Evolutionary conservation across 1,139 yeast species (phyloP), one percentile per base, ranked within the genome.

Genomic region (Meyerozyma athensensis): DNA sequence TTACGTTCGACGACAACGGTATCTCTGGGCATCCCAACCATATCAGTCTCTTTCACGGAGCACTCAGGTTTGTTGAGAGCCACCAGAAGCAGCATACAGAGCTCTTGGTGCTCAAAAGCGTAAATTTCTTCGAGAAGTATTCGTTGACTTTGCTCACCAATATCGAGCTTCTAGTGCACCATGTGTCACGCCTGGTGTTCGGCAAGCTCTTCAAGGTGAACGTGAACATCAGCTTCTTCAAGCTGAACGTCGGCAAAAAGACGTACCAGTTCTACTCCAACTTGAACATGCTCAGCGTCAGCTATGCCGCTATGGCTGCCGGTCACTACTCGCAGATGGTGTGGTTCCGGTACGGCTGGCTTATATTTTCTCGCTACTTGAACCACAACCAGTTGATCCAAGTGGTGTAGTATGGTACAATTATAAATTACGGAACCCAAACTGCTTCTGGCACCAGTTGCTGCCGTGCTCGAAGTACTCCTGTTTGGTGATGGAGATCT

Each of bases 331-430:
- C 95, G 3, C 99, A 92, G 58, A 85, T 92, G 87, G 90, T 82
- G 10, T 92, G 97, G 97, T 92, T 84, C 59, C 72, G 99, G 47
- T 86, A 85, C 66, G 83, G 89, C 2, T 92, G 97, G 97, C 68
- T 92, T 52, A 44, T 76, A 6, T 62, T 81, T 31, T 84, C 96
- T 44, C 71, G 94, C 45, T 85, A 84, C 61, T 74, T 84, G 74
- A 81, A 79, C 33, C 72, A 70, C 37, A 92, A 90, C 59, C 90
- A 86, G 52, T 68, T 89, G 43, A 62, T 64, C 30, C 63, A 65
- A 40, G 45, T 49, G 9, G 19, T n/a, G 17, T 34, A 19, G 18
- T 8, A 22, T 6, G n/a, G n/a, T n/a, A n/a, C n/a, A n/a, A 16
- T 18, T 48, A 59, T 34, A 59, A 42, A 47, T 68, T 68, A 48